Base-by-base conservation (phyloP, 2,329 filamentous ascomycete species). In the Fusarium musae region DNA sequence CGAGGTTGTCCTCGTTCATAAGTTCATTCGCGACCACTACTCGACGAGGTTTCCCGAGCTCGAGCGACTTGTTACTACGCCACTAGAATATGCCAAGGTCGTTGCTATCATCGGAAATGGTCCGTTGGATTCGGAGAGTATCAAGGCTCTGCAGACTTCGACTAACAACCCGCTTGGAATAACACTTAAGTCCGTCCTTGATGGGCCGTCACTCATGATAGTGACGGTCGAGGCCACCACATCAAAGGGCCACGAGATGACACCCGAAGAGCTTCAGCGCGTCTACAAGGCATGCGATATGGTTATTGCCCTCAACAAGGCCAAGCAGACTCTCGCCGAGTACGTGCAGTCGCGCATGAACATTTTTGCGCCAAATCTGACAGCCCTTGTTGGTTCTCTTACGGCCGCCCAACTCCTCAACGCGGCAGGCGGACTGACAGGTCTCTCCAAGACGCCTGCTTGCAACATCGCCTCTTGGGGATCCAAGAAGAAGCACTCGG, bases 341-440 rank as follows among this genome's bases (percentile, higher is more conserved):
- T 99, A 97, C 79, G 96, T 99, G 21, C 94, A 98, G 83, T 98
- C 96, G 40, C 93, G 96, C 70, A 98, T 99, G 94, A 96, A 93
- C 75, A 87, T 97, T 39, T 98, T 98, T 80, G 96, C 96, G 9
- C 96, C 96, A 1, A 99, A 99, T 78, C 84, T 98, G 60, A 97
- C 96, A 1, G 92, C 91, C 3, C 89, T 99, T 23, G 93, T 99
- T 65, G 96, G 96, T 23, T 96, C 96, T 1, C 87, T 97, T 23
- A 98, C 96, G 6, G 96, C 96, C 12, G 96, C 96, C 8, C 96
- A 98, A 83, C 89, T 99, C n/a, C 92, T 99, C 78, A 98, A 98
- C 82, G 94, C 94, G 67, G 93, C 95, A 0, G 96, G 96, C 70
- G 96, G 96, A 13, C 85, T 99, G 37, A 93, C 92, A 3, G 94